Percentiles rank a stretch among this genome's conserved stretches.
These are phyloP conservation scores for Gossypium schwendimanii DNA, from an alignment of 441 rosid species.

Conservation along the genomic window DNA sequence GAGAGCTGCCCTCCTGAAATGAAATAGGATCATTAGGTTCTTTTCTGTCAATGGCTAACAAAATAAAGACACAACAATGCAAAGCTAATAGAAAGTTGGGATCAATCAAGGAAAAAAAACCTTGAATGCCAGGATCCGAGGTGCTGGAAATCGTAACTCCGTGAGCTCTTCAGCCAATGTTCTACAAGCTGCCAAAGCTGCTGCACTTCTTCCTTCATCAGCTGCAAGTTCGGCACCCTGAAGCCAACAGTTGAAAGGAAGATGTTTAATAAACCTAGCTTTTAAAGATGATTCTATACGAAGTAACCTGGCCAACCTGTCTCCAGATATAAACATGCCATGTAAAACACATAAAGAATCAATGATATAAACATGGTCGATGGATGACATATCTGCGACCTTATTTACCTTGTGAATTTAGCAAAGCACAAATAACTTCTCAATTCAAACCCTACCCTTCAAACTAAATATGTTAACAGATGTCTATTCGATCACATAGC, in stretches of 20 bases:
- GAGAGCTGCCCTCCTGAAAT: constrained; percentile 91
- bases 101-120: constrained; percentile 26
- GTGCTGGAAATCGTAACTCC: constrained; percentile 88
- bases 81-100: not conserved
- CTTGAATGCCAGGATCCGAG: constrained; percentile 91
- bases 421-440: not conserved
- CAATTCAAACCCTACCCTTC: not conserved
- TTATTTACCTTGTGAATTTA: not conserved
- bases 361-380: not conserved
- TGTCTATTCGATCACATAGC: not conserved
- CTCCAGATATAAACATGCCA: not conserved
- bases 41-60: not conserved
- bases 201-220: constrained; percentile 78
- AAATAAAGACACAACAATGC: not conserved
- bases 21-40: constrained; percentile 11
- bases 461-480: not conserved
- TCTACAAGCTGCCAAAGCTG: constrained; percentile 89
- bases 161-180: constrained; percentile 92
- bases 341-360: not conserved
- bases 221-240: constrained; percentile 92
- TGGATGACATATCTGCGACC: not conserved
- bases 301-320: not conserved
- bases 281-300: not conserved
- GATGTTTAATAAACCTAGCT: not conserved
- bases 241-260: constrained; percentile 8